phyloP scores from a whole-genome alignment of 2,329 filamentous ascomycete species.

The Colletotrichum trifolii region DNA sequence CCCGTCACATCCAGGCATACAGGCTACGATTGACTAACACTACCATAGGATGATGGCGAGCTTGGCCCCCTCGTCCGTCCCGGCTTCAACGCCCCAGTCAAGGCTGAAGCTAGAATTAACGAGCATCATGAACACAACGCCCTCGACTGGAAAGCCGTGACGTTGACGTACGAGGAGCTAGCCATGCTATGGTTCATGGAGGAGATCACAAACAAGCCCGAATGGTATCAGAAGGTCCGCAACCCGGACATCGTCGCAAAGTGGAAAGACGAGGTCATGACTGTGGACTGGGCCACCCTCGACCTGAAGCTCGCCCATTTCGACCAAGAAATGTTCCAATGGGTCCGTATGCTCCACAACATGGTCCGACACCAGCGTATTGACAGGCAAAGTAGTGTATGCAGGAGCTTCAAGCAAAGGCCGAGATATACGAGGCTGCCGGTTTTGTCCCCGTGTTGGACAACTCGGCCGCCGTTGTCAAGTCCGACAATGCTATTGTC shows the following conservation, averaged over 20 bases:
- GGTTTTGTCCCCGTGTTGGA: conserved; percentile 49
- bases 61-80: conserved; percentile 17
- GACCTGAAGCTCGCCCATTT: conserved; percentile 42
- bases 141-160: conserved; percentile 20
- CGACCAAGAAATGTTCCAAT: conserved; percentile 44
- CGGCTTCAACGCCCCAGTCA: conserved; percentile 13
- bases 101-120: not conserved
- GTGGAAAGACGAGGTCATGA: conserved; percentile 39
- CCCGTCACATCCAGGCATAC: too few species aligned
- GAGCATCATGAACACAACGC: conserved; percentile 9
- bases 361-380: not conserved
- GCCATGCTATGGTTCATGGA: conserved; percentile 44
- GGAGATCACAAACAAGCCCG: conserved; percentile 42
- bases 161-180: conserved; percentile 33
- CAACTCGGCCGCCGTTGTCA: conserved; percentile 46
- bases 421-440: conserved; percentile 46
- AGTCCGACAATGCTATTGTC: conserved; percentile 47
- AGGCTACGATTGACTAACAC: not conserved
- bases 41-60: conserved; percentile 16
- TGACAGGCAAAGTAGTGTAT: conserved; percentile 43
- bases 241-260: conserved; percentile 41
- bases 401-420: conserved; percentile 47
- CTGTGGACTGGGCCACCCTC: conserved; percentile 43
- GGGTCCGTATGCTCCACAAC: conserved; percentile 38
- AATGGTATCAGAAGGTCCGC: conserved; percentile 43